Evolutionary conservation across 1,284 basidiomycete species (phyloP).

Genomic region (Vanrija pseudolonga): DNA sequence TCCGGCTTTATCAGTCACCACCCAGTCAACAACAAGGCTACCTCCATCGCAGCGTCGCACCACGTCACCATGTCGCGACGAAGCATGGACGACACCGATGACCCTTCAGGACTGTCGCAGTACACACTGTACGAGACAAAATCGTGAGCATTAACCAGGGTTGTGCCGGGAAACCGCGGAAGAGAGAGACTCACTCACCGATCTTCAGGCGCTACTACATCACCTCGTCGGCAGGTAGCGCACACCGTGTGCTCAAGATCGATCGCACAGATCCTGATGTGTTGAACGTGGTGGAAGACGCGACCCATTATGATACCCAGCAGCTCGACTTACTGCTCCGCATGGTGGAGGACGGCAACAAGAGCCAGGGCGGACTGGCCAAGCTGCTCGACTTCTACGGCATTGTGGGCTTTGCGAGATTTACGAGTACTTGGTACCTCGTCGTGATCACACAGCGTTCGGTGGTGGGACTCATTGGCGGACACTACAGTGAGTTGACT

Average conservation of each 20-base stretch:
- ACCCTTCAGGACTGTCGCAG: constrained; percentile 58
- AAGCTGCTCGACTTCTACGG: constrained; percentile 71
- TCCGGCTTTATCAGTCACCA: too few relatives aligned
- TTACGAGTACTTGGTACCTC: constrained; percentile 90
- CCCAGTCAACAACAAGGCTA: neutral
- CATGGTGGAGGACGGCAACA: constrained; percentile 93
- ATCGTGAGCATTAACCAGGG: constrained; percentile 41
- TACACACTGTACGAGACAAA: constrained; percentile 88
- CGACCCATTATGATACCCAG: constrained; percentile 77
- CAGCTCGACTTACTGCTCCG: constrained; percentile 87
- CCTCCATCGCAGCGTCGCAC: neutral
- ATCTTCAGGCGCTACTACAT: constrained; percentile 74
- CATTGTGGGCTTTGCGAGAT: constrained; percentile 71
- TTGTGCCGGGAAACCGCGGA: too few relatives aligned
- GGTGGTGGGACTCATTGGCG: constrained; percentile 89
- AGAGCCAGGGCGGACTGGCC: constrained; percentile 77
- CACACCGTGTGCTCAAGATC: constrained; percentile 85
- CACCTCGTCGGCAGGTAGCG: constrained; percentile 60
- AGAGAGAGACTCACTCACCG: neutral
- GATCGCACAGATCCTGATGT: constrained; percentile 75
- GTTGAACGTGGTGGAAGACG: constrained; percentile 75
- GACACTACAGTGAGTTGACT: constrained; percentile 64
- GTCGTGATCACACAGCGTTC: constrained; percentile 82
- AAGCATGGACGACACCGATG: constrained; percentile 24
- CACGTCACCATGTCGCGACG: constrained; percentile 2